phyloP scores from a whole-genome alignment of 768 basidiomycete species.

The Mycena vitilis region DNA sequence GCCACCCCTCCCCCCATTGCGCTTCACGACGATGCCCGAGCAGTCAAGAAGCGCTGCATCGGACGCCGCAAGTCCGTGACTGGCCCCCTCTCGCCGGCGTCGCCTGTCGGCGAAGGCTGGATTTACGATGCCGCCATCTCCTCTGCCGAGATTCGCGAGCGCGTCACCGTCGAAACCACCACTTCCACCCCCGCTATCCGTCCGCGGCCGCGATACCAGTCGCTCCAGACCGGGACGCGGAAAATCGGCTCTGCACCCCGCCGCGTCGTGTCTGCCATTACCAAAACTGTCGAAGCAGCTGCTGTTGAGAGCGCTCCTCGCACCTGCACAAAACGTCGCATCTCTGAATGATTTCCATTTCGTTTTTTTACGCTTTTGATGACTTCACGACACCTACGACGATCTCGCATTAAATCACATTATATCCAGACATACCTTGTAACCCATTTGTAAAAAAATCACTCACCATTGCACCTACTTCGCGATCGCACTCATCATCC shows the following conservation, averaged over 20 bases:
- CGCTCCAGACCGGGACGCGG: slow-evolving; percentile 27
- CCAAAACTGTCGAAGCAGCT: neutral
- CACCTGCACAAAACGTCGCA: slow-evolving; percentile 30
- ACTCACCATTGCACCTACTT: neutral
- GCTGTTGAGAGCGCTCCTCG: slow-evolving; percentile 17
- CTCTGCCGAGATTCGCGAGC: slow-evolving; percentile 48
- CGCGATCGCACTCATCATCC: neutral
- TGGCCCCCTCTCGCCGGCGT: slow-evolving; percentile 43
- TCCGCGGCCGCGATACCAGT: slow-evolving; percentile 32
- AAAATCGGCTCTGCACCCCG: slow-evolving; percentile 11
- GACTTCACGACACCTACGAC: slow-evolving; percentile 22
- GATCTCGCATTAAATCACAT: slow-evolving; percentile 17
- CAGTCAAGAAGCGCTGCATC: slow-evolving; percentile 67
- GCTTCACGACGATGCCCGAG: slow-evolving; percentile 46
- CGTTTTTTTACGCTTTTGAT: slow-evolving; percentile 10
- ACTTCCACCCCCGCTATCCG: neutral
- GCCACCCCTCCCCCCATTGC: slow-evolving; percentile 4
- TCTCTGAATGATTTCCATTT: slow-evolving; percentile 24
- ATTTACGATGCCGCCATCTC: slow-evolving; percentile 64
- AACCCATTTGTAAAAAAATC: slow-evolving; percentile 13
- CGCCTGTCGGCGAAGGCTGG: slow-evolving; percentile 51
- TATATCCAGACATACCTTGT: slow-evolving; percentile 25
- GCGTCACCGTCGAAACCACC: slow-evolving; percentile 29
- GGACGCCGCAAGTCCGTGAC: slow-evolving; percentile 60
- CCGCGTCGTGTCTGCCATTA: slow-evolving; percentile 22